A percentile compares a stretch with the other conserved stretches of the same genome.
These are phyloP conservation scores for Ceriops tagal DNA, from an alignment of 345 rosid species.

Conservation along the genomic window DNA sequence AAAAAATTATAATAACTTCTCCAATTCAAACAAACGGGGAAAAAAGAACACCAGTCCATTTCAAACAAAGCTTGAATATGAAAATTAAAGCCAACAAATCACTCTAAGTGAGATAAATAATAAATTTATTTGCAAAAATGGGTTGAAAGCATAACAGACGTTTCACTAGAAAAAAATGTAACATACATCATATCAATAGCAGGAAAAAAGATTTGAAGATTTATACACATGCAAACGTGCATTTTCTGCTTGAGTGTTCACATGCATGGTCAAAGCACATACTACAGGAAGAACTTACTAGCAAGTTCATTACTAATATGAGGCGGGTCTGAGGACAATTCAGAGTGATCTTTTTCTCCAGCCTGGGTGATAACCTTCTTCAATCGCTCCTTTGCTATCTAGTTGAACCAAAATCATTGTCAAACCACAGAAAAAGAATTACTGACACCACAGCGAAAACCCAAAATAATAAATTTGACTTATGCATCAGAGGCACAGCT, in stretches of 20 bases:
- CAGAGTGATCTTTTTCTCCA: conserved; percentile 60
- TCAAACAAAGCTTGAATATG: neutral
- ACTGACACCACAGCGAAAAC: neutral
- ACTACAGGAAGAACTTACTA: conserved; percentile 43
- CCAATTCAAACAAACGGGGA: neutral
- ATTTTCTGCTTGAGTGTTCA: too few species aligned
- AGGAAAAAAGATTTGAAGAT: too few species aligned
- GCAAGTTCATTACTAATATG: conserved; percentile 51
- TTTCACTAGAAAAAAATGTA: neutral
- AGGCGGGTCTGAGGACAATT: conserved; percentile 56
- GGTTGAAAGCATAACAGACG: too few species aligned
- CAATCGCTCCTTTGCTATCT: conserved; percentile 77
- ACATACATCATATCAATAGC: too few species aligned
- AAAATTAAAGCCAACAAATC: neutral
- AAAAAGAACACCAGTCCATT: neutral
- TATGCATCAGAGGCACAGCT: neutral
- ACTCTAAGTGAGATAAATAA: neutral
- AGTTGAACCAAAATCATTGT: conserved; percentile 24
- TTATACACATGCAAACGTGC: neutral
- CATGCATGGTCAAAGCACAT: neutral
- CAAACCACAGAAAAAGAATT: conserved; percentile 9
- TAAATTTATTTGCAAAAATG: neutral
- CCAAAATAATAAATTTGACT: neutral
- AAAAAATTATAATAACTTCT: neutral
- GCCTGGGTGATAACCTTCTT: conserved; percentile 68